phyloP scores from a whole-genome alignment of 352 stramenopile species.

The Achlya hypogyna region DNA sequence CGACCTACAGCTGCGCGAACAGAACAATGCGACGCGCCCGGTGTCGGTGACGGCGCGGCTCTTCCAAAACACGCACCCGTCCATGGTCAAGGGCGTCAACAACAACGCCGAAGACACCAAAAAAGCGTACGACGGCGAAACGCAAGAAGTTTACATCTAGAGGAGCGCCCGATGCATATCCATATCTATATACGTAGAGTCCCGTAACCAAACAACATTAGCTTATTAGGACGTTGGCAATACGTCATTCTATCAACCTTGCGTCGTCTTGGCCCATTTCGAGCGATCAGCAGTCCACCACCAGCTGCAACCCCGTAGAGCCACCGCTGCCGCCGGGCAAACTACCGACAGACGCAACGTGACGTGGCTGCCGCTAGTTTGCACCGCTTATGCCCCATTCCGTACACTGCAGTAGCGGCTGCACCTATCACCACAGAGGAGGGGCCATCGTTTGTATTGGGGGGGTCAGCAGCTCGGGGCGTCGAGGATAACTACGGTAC shows the following conservation, averaged over 20 bases:
- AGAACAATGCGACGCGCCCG: neutral
- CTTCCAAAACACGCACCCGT: neutral
- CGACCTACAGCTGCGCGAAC: neutral
- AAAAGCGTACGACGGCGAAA: neutral
- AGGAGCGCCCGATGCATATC: neutral
- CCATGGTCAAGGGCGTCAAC: neutral
- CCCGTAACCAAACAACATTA: neutral
- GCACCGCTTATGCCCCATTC: too few species aligned
- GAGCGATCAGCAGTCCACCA: too few species aligned
- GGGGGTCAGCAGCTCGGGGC: neutral
- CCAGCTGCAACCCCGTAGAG: too few species aligned
- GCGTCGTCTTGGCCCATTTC: too few species aligned
- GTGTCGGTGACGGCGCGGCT: constrained; percentile 6
- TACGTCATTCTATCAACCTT: too few species aligned
- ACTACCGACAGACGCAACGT: too few species aligned
- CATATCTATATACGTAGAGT: neutral
- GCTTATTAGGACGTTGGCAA: too few species aligned
- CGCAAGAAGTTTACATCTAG: constrained; percentile 18
- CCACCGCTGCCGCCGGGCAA: too few species aligned
- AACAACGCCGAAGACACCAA: neutral
- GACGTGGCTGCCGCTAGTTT: too few species aligned
- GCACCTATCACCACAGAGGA: too few species aligned
- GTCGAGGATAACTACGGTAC: neutral
- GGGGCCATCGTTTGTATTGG: too few species aligned
- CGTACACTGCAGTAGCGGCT: too few species aligned